Percentiles rank a stretch among this genome's conserved stretches.
Evolutionary conservation across 2,329 filamentous ascomycete species (phyloP).

Genomic region (Aspergillus eucalypticola): DNA sequence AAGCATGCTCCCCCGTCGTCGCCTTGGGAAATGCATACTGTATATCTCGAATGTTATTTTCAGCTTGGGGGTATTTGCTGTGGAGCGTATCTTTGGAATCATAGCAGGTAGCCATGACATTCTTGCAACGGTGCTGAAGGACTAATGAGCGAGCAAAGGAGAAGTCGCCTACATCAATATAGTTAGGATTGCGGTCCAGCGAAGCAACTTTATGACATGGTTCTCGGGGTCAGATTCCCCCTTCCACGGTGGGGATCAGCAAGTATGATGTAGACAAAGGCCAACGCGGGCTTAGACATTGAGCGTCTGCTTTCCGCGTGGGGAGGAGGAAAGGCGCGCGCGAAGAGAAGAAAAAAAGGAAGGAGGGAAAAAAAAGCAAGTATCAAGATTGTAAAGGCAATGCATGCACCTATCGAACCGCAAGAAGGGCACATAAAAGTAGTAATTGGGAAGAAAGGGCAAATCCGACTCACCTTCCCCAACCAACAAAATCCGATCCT

Average conservation of each 20-base stretch:
- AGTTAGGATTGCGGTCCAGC: neutral
- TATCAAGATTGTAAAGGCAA: neutral
- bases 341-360: too few relatives aligned
- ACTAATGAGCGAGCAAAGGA: constrained; percentile 50
- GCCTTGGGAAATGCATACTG: constrained; percentile 14
- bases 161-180: constrained; percentile 45
- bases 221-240: neutral
- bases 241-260: neutral
- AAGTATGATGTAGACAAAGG: neutral
- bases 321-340: too few relatives aligned
- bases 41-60: constrained; percentile 56
- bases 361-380: too few relatives aligned
- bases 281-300: neutral
- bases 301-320: neutral
- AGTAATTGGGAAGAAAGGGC: neutral
- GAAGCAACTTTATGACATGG: neutral
- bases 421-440: constrained; percentile 11
- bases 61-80: constrained; percentile 73
- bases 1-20: neutral
- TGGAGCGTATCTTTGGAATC: constrained; percentile 53
- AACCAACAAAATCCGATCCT: constrained; percentile 46
- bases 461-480: constrained; percentile 43
- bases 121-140: constrained; percentile 42
- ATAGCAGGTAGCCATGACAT: constrained; percentile 48
- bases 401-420: neutral